Percentiles rank a stretch among this genome's conserved stretches.
Conservation (phyloP, 768 basidiomycete species). For the Mycena chlorophos region DNA sequence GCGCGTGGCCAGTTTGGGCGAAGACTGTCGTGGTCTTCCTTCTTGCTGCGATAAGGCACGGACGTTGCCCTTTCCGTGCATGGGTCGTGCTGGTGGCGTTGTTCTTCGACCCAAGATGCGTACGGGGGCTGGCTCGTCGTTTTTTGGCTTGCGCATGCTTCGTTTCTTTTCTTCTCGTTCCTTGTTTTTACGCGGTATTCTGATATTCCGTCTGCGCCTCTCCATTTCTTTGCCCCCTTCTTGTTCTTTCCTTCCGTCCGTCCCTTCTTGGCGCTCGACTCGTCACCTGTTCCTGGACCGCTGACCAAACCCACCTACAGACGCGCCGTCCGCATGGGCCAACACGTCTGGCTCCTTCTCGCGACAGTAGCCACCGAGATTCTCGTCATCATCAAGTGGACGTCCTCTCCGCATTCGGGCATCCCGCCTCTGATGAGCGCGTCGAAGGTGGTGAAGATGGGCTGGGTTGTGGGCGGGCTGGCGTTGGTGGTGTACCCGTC, state of each 20-base stretch:
- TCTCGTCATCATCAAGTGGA: conserved; percentile 82
- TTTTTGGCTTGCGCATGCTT: not conserved
- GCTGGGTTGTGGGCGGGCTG: conserved; percentile 61
- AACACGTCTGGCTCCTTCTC: conserved; percentile 83
- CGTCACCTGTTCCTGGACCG: conserved; percentile 1
- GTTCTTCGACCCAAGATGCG: no score
- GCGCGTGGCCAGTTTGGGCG: no score
- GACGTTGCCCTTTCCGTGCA: not conserved
- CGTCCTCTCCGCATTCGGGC: conserved; percentile 35
- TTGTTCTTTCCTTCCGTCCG: not conserved
- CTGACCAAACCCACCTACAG: conserved; percentile 37
- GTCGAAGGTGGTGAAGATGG: conserved; percentile 61
- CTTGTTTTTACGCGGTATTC: not conserved
- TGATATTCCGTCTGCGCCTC: not conserved
- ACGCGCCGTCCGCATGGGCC: conserved; percentile 84
- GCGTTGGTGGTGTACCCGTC: conserved; percentile 70
- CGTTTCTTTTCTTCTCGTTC: not conserved
- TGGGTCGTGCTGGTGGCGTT: no score
- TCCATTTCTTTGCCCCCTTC: not conserved
- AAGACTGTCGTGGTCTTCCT: no score
- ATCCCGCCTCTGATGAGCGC: conserved; percentile 67
- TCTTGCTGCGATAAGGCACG: not conserved
- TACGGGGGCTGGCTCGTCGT: no score
- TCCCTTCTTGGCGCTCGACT: conserved; percentile 4
- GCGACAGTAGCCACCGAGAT: conserved; percentile 85